Evolutionary conservation across 352 stramenopile species (phyloP).

Genomic region (Aphanomyces invadans): DNA sequence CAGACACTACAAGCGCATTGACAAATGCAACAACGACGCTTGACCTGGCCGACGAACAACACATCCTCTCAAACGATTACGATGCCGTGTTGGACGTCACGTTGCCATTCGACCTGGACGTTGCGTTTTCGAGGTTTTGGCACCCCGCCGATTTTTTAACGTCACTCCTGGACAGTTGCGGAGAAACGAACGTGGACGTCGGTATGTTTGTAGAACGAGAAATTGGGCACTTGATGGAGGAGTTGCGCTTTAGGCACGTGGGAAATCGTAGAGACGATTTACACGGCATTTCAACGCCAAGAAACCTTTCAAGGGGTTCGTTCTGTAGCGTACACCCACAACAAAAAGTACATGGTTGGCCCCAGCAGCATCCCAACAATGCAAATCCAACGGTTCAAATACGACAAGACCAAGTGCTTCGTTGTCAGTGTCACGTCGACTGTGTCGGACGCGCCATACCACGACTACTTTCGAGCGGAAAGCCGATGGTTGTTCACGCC

Average conservation of each 20-base stretch:
- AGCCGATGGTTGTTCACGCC: slow-evolving; percentile 77
- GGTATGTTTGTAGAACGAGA: slow-evolving; percentile 32
- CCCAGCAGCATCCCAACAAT: slow-evolving; percentile 66
- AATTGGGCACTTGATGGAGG: background rate
- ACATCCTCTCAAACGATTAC: slow-evolving; percentile 35
- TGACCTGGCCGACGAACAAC: background rate
- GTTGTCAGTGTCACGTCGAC: slow-evolving; percentile 60
- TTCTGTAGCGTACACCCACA: slow-evolving; percentile 55
- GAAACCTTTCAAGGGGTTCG: slow-evolving; percentile 58
- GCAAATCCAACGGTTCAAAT: slow-evolving; percentile 60
- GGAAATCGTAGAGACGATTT: slow-evolving; percentile 22
- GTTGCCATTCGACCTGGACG: slow-evolving; percentile 48
- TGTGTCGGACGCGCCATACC: slow-evolving; percentile 72
- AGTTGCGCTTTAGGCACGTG: background rate
- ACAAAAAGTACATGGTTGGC: slow-evolving; percentile 86
- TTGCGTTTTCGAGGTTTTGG: background rate
- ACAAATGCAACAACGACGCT: background rate
- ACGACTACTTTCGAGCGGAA: slow-evolving; percentile 81
- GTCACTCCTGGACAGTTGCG: background rate
- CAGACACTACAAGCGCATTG: background rate
- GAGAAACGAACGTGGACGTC: slow-evolving; percentile 51
- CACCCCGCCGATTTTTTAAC: background rate
- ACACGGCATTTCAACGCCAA: slow-evolving; percentile 43
- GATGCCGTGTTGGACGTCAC: slow-evolving; percentile 65
- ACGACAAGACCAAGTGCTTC: slow-evolving; percentile 36